Evolutionary conservation across 257 asterid species (phyloP), one percentile per base, ranked within the genome.

Genomic region (Ocimum tenuiflorum): DNA sequence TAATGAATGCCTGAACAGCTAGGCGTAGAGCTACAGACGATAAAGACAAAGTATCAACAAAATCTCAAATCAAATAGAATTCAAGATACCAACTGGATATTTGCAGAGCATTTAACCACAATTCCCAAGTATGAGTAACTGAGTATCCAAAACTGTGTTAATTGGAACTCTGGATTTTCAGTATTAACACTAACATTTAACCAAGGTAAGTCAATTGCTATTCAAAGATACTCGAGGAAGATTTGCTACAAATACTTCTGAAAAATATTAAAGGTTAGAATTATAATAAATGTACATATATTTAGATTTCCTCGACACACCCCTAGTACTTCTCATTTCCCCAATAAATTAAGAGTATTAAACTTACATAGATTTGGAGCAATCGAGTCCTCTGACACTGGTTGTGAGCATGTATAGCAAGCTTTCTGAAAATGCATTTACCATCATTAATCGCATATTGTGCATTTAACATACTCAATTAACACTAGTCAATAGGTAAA

Each of bases 341-440:
- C n/a, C n/a, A n/a, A n/a, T n/a, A n/a, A n/a, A n/a, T n/a, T n/a
- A n/a, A n/a, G n/a, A 38, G 61, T 45, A 72, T 19, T 67, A 50
- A 70, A 83, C 97, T 86, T 85, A 90, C 99, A 86, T 24, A 90
- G 82, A 77, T 94, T 90, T 70, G 99, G 95, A 17, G 86, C 81
- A 69, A 88, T 66, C 0, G 86, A 80, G 43, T 81, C 86, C 68
- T 86, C 97, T 7, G 84, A 67, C 66, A 86, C 86, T 1, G 78
- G 78, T 47, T 84, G 95, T 3, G 96, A 88, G 83, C 99, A 92
- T 2, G 88, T 83, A 68, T 47, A 81, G 83, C 97, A 94, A 71
- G 79, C 81, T 86, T 94, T 94, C 99, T 94, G 95, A 72, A 80
- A 81, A 75, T 72, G 66, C 65, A 80, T 36, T 38, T 52, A 49